Conservation (phyloP, 768 basidiomycete species). For the Cystobasidium onofrii region DNA sequence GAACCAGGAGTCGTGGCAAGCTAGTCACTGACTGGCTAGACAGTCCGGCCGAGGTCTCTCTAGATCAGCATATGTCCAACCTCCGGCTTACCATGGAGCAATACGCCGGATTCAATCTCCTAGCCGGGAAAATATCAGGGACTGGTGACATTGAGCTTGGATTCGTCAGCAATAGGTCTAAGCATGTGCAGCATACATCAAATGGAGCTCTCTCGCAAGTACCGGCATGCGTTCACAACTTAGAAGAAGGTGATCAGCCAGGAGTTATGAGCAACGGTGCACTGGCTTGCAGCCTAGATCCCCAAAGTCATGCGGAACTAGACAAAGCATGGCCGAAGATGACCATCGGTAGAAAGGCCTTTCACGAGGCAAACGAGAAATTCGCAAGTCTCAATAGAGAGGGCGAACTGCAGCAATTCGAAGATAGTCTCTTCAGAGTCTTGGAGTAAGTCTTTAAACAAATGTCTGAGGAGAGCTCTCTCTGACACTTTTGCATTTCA, state of each 20-base stretch:
- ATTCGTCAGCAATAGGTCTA: conserved; percentile 15
- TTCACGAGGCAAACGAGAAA: not conserved
- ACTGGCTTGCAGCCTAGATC: conserved; percentile 1
- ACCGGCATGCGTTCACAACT: conserved; percentile 36
- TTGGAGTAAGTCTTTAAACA: conserved; percentile 17
- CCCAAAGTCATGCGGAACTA: not conserved
- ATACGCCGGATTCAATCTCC: conserved; percentile 48
- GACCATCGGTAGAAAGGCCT: conserved; percentile 9
- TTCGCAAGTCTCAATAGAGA: not conserved
- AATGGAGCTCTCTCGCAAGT: not conserved
- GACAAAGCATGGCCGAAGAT: conserved; percentile 28
- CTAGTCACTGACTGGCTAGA: conserved; percentile 27
- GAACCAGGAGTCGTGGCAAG: conserved; percentile 3
- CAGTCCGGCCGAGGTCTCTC: not conserved
- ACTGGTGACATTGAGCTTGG: conserved; percentile 7
- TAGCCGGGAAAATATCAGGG: conserved; percentile 41
- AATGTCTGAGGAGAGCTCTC: too few species aligned
- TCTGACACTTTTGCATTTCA: not conserved
- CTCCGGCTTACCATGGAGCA: conserved; percentile 32
- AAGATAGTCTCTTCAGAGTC: conserved; percentile 1
- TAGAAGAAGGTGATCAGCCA: conserved; percentile 41
- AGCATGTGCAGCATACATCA: not conserved
- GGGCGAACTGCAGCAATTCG: not conserved
- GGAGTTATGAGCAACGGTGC: conserved; percentile 30
- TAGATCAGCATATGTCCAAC: conserved; percentile 37